Evolutionary conservation across 2,329 filamentous ascomycete genomes (phyloP).

Genomic region (Tolypocladium ophioglossoides): DNA sequence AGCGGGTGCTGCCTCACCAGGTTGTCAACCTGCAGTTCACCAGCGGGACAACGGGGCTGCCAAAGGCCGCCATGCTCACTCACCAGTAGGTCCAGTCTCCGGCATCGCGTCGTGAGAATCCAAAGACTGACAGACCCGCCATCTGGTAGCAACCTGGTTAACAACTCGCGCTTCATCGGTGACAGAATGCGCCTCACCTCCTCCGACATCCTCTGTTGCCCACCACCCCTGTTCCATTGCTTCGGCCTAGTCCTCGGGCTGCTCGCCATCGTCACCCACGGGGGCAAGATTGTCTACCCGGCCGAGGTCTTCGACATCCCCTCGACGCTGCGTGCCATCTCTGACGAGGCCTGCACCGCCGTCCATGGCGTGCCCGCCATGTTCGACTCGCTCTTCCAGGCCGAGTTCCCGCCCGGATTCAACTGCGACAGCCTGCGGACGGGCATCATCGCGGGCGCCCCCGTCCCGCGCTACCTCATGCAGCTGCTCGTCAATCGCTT

Average conservation of each 20-base stretch:
- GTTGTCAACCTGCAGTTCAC: conserved; percentile 69
- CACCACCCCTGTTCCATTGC: conserved; percentile 77
- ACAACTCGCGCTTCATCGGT: conserved; percentile 61
- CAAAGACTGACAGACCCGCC: background rate
- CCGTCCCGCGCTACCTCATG: conserved; percentile 67
- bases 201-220: conserved; percentile 65
- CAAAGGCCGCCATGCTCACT: conserved; percentile 66
- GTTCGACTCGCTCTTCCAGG: conserved; percentile 58
- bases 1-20: conserved; percentile 50
- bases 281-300: conserved; percentile 66
- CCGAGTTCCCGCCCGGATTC: conserved; percentile 28
- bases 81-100: conserved; percentile 40
- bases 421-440: conserved; percentile 50
- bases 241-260: conserved; percentile 72
- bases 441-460: conserved; percentile 69
- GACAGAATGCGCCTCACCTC: conserved; percentile 61
- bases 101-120: background rate
- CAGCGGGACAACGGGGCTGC: conserved; percentile 61
- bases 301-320: conserved; percentile 61
- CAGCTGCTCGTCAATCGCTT: conserved; percentile 58
- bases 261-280: conserved; percentile 62
- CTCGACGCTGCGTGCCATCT: conserved; percentile 56
- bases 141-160: conserved; percentile 41
- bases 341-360: conserved; percentile 58
- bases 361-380: conserved; percentile 77